These are phyloP conservation scores for Apophysomyces ossiformis DNA, from an alignment of 371 early-diverging fungal genomes.

Conservation along the genomic window DNA sequence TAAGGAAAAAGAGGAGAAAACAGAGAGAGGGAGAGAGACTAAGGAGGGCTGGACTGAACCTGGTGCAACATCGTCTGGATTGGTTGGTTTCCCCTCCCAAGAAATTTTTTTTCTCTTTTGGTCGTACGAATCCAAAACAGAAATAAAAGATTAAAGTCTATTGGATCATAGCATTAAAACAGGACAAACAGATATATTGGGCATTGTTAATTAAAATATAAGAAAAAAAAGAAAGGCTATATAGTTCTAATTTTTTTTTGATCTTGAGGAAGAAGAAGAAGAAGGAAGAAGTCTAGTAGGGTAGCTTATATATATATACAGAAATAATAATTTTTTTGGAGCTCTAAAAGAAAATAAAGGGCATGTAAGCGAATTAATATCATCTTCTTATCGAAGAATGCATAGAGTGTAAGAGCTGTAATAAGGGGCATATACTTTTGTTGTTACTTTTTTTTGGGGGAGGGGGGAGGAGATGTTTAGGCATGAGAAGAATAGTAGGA, in stretches of 20 bases:
- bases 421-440: slow-evolving; percentile 10
- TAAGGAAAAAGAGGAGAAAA: background rate
- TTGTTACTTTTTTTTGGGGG: background rate
- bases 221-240: background rate
- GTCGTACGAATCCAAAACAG: background rate
- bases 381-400: background rate
- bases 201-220: background rate
- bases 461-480: background rate
- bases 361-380: background rate
- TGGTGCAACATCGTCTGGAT: slow-evolving; percentile 1
- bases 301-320: background rate
- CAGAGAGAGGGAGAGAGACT: background rate
- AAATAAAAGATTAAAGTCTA: background rate
- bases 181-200: background rate
- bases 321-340: background rate
- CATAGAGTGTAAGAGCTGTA: background rate
- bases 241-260: background rate
- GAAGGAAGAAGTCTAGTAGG: background rate
- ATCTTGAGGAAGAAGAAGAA: background rate
- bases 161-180: background rate
- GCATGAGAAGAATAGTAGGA: background rate
- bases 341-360: background rate
- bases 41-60: background rate
- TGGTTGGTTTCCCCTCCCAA: background rate
- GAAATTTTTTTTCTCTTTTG: background rate